Base-by-base conservation (phyloP, 371 early-diverging fungal genomes). In the Mortierella sp. region DNA sequence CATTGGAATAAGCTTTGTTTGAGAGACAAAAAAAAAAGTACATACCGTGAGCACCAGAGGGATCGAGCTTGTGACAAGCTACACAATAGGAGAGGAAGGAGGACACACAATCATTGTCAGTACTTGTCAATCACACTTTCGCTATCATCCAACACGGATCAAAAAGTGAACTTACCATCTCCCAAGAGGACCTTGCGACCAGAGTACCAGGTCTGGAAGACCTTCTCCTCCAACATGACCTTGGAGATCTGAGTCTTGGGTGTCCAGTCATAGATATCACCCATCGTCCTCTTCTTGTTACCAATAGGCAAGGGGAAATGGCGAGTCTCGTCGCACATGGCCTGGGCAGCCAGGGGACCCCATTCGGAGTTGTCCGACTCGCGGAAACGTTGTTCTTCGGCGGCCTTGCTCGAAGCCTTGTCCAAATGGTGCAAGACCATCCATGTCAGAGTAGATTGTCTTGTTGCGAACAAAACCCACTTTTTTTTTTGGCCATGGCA, bases 181-280 rank as follows among this genome's bases (percentile, higher is more conserved):
- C 80, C 80, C 11, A 79, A 7, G 6, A 79, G 63, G 14, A 58
- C 75, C 10, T 29, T 79, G 46, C 80, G 54, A 4, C 75, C 63
- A 12, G 48, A 48, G 29, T 79, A 72, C 80, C 80, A 79, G 2
- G 80, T 79, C 29, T 75, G 72, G 43, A 79, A 79, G 35, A 79
- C n/a, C 72, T 75, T 75, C 35, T 76, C 76, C 71, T 81, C 81
- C 10, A 81, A 70, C 73, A 76, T 76, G 2, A 81, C 81, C 77
- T 73, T 76, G 27, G 56, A 56, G 48, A 81, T 76, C 14, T 29
- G 55, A 4, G 70, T 70, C 29, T 56, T 68, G 12, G 65, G 70
- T 1, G 81, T 81, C 21, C 49, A 18, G 48, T 80, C 78, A n/a
- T 70, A 72, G 48, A 80, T 24, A 24, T 83, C 84, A 3, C 78